A percentile compares a stretch with the other conserved stretches of the same genome.
Conservation (phyloP, 2,329 filamentous ascomycete species). For the Claviceps sp. region DNA sequence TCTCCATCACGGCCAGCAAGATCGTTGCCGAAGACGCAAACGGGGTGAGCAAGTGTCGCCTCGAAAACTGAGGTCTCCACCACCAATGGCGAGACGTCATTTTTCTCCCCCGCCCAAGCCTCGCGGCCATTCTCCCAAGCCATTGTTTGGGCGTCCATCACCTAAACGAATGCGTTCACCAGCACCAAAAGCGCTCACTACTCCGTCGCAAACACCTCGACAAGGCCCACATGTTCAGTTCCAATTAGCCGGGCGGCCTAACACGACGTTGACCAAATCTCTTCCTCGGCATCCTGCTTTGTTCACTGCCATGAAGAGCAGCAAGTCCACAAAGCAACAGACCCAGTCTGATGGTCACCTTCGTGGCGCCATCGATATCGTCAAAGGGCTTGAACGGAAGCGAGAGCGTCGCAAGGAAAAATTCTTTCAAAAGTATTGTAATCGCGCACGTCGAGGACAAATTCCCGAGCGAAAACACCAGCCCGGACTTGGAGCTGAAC, state of each 20-base stretch:
- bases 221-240: conserved; percentile 24
- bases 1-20: conserved; percentile 41
- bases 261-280: conserved; percentile 68
- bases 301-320: conserved; percentile 41
- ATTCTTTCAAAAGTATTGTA: conserved; percentile 77
- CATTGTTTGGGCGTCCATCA: conserved; percentile 52
- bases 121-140: conserved; percentile 26
- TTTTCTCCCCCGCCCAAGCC: conserved; percentile 25
- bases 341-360: conserved; percentile 46
- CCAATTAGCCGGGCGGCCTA: conserved; percentile 41
- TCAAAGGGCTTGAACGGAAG: conserved; percentile 91
- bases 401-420: conserved; percentile 87
- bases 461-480: conserved; percentile 50
- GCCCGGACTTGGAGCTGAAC: conserved; percentile 78
- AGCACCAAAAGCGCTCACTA: conserved; percentile 35
- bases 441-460: conserved; percentile 60
- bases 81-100: conserved; percentile 18
- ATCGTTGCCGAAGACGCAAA: conserved; percentile 32
- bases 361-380: conserved; percentile 92
- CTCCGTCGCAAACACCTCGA: conserved; percentile 26
- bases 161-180: conserved; percentile 59
- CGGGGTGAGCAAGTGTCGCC: conserved; percentile 35
- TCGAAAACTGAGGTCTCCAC: conserved; percentile 31
- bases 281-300: conserved; percentile 66
- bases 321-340: conserved; percentile 21